Conservation (phyloP, 495 filamentous ascomycete species). For the Aspergillus biplanus region DNA sequence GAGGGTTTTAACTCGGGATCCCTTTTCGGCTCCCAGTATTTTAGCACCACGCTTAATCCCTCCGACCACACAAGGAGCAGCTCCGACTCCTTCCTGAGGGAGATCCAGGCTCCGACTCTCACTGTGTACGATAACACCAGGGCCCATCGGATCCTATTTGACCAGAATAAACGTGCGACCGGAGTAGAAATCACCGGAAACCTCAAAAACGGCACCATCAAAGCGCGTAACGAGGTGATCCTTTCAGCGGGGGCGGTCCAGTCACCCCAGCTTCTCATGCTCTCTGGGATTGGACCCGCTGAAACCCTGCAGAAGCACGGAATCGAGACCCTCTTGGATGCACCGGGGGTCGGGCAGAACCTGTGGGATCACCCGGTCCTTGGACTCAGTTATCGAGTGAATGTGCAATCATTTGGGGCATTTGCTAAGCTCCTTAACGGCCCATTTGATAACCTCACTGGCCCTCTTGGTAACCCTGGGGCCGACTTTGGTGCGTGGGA, state of each 20-base stretch:
- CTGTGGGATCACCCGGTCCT: conserved; percentile 47
- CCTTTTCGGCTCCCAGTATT: conserved; percentile 44
- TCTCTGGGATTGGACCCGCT: conserved; percentile 43
- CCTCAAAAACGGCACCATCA: conserved; percentile 27
- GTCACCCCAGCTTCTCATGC: conserved; percentile 35
- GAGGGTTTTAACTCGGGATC: conserved; percentile 28
- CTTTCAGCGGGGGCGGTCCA: conserved; percentile 54
- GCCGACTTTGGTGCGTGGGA: conserved; percentile 52
- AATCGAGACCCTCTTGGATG: conserved; percentile 45
- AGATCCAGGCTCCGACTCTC: conserved; percentile 18
- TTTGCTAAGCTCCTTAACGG: conserved; percentile 20
- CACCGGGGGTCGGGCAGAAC: conserved; percentile 54
- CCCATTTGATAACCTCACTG: conserved; percentile 25
- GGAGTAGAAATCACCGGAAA: conserved; percentile 26
- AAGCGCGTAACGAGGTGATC: conserved; percentile 55
- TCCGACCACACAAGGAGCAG: conserved; percentile 36
- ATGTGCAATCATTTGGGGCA: conserved; percentile 29
- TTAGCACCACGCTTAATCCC: conserved; percentile 41
- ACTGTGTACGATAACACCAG: conserved; percentile 26
- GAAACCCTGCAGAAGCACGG: conserved; percentile 37
- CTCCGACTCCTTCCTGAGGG: conserved; percentile 38
- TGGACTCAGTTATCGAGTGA: conserved; percentile 23
- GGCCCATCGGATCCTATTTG: conserved; percentile 33
- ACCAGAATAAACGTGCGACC: conserved; percentile 25
- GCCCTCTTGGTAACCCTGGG: conserved; percentile 41